Percentiles rank a stretch among this genome's conserved stretches.
These are phyloP conservation scores for Trapa incisa DNA, from an alignment of 345 rosid species.

Conservation along the genomic window DNA sequence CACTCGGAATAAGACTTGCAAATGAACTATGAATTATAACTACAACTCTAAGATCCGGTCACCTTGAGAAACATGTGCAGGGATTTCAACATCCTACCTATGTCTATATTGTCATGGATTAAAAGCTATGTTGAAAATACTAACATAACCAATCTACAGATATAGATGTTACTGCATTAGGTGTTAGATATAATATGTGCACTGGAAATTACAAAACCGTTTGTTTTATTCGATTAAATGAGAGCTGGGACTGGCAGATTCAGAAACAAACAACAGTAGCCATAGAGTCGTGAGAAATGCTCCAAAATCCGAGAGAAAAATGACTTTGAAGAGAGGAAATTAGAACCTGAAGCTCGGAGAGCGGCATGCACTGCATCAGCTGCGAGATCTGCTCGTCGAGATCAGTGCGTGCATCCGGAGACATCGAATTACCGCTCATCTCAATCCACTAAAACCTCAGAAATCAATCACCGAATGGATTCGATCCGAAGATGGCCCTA, in stretches of 20 bases:
- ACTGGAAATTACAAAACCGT: background rate
- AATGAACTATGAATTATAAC: background rate
- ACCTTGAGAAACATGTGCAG: background rate
- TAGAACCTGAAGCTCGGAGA: constrained; percentile 64
- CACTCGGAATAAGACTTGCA: background rate
- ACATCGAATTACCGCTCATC: constrained; percentile 63
- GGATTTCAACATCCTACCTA: background rate
- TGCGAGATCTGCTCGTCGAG: constrained; percentile 79
- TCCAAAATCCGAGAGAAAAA: background rate
- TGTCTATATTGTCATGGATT: background rate
- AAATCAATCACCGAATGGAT: background rate
- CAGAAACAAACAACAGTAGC: background rate
- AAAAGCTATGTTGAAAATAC: background rate
- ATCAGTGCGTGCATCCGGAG: constrained; percentile 47
- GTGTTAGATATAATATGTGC: background rate
- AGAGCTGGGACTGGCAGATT: background rate
- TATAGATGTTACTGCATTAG: background rate
- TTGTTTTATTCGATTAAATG: background rate
- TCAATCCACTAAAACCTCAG: constrained; percentile 9
- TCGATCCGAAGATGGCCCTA: constrained; percentile 6
- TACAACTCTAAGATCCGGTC: background rate
- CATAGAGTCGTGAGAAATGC: background rate
- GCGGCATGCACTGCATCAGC: constrained; percentile 91
- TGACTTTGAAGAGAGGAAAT: background rate
- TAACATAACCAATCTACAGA: background rate